Conservation (phyloP, 1,139 yeast genomes). For the Starmera stellimalicola region DNA sequence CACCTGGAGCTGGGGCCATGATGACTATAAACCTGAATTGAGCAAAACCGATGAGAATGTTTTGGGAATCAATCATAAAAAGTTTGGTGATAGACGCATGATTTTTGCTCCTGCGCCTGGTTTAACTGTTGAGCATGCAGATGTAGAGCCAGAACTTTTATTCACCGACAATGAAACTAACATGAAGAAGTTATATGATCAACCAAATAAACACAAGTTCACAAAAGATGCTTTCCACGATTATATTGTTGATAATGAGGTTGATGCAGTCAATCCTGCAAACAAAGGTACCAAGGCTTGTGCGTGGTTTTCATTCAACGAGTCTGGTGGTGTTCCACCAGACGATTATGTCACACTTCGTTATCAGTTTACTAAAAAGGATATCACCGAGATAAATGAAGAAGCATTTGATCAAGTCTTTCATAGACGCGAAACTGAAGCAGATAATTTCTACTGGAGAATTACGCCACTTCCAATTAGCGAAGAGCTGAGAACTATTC, state of each 20-base stretch:
- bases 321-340: slow-evolving; percentile 70
- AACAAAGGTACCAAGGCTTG: slow-evolving; percentile 64
- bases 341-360: slow-evolving; percentile 86
- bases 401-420: slow-evolving; percentile 68
- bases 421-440: slow-evolving; percentile 74
- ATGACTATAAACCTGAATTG: slow-evolving; percentile 47
- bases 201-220: slow-evolving; percentile 42
- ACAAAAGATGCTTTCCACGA: slow-evolving; percentile 93
- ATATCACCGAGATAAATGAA: slow-evolving; percentile 47
- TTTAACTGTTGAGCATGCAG: slow-evolving; percentile 43
- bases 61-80: slow-evolving; percentile 56
- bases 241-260: slow-evolving; percentile 52
- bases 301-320: slow-evolving; percentile 76
- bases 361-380: slow-evolving; percentile 50
- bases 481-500: slow-evolving; percentile 75
- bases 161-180: slow-evolving; percentile 92
- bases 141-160: slow-evolving; percentile 64
- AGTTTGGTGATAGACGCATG: slow-evolving; percentile 63
- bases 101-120: slow-evolving; percentile 91
- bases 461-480: slow-evolving; percentile 80
- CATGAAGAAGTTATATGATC: slow-evolving; percentile 53
- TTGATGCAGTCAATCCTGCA: slow-evolving; percentile 60
- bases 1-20: slow-evolving; percentile 87
- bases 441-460: slow-evolving; percentile 91
- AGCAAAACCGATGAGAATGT: slow-evolving; percentile 34